Percentiles rank a stretch among this genome's conserved stretches.
Conservation (phyloP, 441 rosid species). For the Jatropha multifida region DNA sequence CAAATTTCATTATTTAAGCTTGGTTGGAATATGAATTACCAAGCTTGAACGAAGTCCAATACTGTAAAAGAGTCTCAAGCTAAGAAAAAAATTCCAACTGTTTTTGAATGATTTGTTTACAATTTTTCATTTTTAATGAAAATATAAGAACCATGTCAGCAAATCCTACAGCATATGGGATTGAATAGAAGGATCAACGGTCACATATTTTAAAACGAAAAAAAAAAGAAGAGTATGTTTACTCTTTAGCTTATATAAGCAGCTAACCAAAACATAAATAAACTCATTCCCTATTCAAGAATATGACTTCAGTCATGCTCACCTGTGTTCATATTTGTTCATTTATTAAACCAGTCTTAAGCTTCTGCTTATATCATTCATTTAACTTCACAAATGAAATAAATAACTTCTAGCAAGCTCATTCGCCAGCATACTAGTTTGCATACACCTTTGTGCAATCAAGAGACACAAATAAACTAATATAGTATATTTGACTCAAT, state of each 20-base stretch:
- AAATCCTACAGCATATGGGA: neutral
- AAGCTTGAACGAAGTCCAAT: neutral
- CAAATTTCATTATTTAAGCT: neutral
- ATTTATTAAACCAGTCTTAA: neutral
- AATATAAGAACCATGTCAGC: neutral
- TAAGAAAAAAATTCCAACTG: neutral
- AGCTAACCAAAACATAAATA: neutral
- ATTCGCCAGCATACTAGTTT: neutral
- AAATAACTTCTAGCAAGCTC: neutral
- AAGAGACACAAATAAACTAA: neutral
- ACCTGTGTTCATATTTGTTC: neutral
- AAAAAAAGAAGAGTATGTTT: neutral
- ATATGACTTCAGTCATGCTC: too few species aligned
- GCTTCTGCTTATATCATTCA: neutral
- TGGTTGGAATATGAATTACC: neutral
- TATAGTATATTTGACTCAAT: neutral
- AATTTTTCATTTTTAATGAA: neutral
- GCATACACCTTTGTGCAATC: neutral
- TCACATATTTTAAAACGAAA: neutral
- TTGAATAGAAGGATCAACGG: neutral
- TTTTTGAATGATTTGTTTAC: neutral
- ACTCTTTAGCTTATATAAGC: neutral
- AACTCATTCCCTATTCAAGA: neutral
- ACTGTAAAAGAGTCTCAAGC: neutral
- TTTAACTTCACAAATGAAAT: neutral